A percentile compares a stretch with the other conserved stretches of the same genome.
phyloP scores from a whole-genome alignment of 2,329 filamentous ascomycete genomes.

The Colletotrichum noveboracense region DNA sequence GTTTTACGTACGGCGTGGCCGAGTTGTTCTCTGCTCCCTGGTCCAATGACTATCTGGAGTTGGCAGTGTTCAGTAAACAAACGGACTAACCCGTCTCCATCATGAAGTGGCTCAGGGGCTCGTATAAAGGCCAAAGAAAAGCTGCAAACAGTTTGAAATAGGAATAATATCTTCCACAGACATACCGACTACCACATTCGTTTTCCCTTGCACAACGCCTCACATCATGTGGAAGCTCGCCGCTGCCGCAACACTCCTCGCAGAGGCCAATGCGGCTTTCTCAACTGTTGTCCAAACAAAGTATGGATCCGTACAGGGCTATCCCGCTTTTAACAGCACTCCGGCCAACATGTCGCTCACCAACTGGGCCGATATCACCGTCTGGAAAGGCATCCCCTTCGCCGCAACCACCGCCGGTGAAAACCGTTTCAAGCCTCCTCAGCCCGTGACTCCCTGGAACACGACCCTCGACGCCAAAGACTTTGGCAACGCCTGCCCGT shows the following conservation, averaged over 20 bases:
- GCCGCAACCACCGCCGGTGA: neutral
- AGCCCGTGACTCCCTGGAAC: neutral
- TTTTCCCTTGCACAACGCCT: neutral
- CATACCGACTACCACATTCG: neutral
- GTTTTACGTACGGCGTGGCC: neutral
- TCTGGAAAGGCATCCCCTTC: neutral
- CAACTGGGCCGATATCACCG: neutral
- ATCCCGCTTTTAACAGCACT: neutral
- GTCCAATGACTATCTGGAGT: neutral
- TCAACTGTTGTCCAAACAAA: neutral
- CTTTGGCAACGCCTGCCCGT: neutral
- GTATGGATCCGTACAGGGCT: neutral
- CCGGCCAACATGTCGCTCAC: conserved; percentile 8
- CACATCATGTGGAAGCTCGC: neutral
- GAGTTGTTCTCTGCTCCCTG: neutral
- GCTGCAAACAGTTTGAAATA: neutral
- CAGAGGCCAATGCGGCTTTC: neutral
- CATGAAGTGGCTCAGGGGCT: neutral
- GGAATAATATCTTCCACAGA: neutral
- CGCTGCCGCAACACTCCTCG: neutral
- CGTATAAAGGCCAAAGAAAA: neutral
- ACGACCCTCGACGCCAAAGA: neutral
- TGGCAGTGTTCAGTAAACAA: neutral
- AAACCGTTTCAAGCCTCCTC: neutral
- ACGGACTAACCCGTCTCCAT: neutral